A percentile compares a stretch with the other conserved stretches of the same genome.
phyloP scores from a whole-genome alignment of 805 yeast species.

The Schwanniomyces pseudopolymorphus region DNA sequence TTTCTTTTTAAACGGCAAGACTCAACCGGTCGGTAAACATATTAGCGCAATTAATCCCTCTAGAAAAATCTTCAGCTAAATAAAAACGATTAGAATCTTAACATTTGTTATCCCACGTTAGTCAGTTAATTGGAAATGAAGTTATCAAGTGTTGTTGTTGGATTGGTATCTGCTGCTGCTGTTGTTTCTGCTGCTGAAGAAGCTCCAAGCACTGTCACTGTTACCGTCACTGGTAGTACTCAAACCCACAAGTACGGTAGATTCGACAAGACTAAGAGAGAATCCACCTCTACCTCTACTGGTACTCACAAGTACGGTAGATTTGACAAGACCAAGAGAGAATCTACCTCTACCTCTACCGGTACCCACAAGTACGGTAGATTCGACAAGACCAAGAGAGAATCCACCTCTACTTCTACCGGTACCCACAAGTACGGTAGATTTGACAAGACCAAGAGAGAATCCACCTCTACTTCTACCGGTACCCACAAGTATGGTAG shows the following conservation, averaged over 20 bases:
- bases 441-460: slow-evolving; percentile 46
- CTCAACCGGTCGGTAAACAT: neutral
- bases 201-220: slow-evolving; percentile 23
- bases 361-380: slow-evolving; percentile 32
- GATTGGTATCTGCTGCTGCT: slow-evolving; percentile 37
- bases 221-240: slow-evolving; percentile 32
- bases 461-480: slow-evolving; percentile 7
- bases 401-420: slow-evolving; percentile 11
- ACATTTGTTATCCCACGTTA: neutral
- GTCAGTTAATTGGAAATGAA: slow-evolving; percentile 31
- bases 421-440: slow-evolving; percentile 57
- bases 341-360: slow-evolving; percentile 8
- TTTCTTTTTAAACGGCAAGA: neutral
- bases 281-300: slow-evolving; percentile 12
- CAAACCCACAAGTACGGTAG: slow-evolving; percentile 56
- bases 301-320: slow-evolving; percentile 32
- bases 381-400: slow-evolving; percentile 32
- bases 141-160: slow-evolving; percentile 40
- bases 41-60: slow-evolving; percentile 6
- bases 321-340: slow-evolving; percentile 36
- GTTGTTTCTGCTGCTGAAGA: slow-evolving; percentile 20
- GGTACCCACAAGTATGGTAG: slow-evolving; percentile 32
- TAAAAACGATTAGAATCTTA: neutral
- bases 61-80: slow-evolving; percentile 2
- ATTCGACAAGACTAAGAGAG: slow-evolving; percentile 48